These are phyloP conservation scores for Ottelia alismoides DNA, from an alignment of 106 monocot species.

Conservation along the genomic window DNA sequence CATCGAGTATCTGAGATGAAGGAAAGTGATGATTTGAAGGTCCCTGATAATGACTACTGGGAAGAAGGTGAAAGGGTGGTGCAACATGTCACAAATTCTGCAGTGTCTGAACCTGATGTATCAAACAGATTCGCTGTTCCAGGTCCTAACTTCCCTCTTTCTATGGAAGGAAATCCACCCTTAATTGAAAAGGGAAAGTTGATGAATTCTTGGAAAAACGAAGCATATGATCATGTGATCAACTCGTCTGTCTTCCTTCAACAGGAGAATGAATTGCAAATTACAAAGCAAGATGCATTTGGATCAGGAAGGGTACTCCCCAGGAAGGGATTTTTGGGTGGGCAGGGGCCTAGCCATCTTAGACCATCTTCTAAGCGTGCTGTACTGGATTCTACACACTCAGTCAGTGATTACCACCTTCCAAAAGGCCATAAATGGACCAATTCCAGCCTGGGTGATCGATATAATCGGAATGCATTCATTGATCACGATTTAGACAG, in stretches of 20 bases:
- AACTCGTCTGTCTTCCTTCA: constrained; percentile 14
- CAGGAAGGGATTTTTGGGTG: constrained; percentile 29
- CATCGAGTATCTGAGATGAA: too few species aligned
- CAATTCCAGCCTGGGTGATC: constrained; percentile 21
- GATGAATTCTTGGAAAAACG: constrained; percentile 28
- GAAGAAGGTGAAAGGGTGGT: constrained; percentile 54
- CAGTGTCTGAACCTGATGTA: constrained; percentile 28
- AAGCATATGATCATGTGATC: constrained; percentile 18
- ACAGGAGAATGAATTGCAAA: constrained; percentile 19
- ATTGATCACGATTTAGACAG: constrained; percentile 41
- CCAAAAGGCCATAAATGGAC: constrained; percentile 38
- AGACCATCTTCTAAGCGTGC: constrained; percentile 38
- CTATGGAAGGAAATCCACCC: constrained; percentile 23
- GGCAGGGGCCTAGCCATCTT: constrained; percentile 8
- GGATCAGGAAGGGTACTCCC: constrained; percentile 18
- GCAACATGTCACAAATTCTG: constrained; percentile 31
- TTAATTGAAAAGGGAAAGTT: constrained; percentile 37
- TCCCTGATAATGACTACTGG: constrained; percentile 35
- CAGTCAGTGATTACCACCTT: constrained; percentile 21
- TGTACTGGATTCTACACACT: constrained; percentile 16
- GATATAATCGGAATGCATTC: constrained; percentile 27
- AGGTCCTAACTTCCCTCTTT: constrained; percentile 22
- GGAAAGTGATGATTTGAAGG: too few species aligned
- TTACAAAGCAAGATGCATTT: constrained; percentile 36
- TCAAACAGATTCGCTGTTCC: constrained; percentile 29